Evolutionary conservation across 164 flowering plant genomes (phyloP).

Genomic region (Magnolia changhungtana): DNA sequence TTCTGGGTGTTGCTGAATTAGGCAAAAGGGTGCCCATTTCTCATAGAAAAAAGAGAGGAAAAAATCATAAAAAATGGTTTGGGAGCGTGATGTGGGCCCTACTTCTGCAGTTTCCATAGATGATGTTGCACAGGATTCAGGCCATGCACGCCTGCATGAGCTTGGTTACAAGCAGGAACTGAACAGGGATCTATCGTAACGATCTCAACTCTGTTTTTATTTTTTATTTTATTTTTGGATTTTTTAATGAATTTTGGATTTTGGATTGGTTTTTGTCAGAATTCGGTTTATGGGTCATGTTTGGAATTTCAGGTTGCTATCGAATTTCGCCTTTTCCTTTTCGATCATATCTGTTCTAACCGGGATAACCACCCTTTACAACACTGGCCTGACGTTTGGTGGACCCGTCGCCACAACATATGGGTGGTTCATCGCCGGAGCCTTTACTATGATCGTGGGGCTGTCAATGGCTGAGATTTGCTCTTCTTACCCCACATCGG

Average conservation of each 20-base stretch:
- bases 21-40: neutral
- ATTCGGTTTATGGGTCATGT: conserved; percentile 11
- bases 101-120: conserved; percentile 28
- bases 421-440: conserved; percentile 75
- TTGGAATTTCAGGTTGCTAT: conserved; percentile 45
- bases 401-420: conserved; percentile 64
- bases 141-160: conserved; percentile 61
- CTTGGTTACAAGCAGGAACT: conserved; percentile 95
- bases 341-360: conserved; percentile 82
- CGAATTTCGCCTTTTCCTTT: conserved; percentile 70
- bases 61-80: conserved; percentile 23
- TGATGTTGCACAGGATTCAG: conserved; percentile 43
- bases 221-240: neutral
- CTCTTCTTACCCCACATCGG: conserved; percentile 86
- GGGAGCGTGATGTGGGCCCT: conserved; percentile 14
- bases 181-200: conserved; percentile 91
- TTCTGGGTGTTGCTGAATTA: neutral
- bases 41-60: neutral
- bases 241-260: neutral
- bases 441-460: conserved; percentile 63
- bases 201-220: neutral
- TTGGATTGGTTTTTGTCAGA: conserved; percentile 37
- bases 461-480: conserved; percentile 90
- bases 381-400: conserved; percentile 68
- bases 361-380: conserved; percentile 69